Base-by-base conservation (phyloP, 768 basidiomycete species). In the Mycena albidolilacea region DNA sequence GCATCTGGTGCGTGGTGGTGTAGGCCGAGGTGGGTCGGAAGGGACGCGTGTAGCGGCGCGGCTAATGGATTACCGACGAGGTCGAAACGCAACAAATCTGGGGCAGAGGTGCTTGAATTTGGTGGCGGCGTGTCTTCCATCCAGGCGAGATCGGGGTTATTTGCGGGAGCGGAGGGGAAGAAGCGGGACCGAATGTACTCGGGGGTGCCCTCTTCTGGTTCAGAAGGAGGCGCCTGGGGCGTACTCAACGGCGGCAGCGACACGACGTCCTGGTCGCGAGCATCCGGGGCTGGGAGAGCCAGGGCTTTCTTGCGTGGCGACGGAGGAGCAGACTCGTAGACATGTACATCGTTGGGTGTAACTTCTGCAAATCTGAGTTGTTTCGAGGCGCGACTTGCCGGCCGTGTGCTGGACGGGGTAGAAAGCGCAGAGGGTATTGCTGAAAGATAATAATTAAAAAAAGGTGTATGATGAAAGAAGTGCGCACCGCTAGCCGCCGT, bases 1-100 rank as follows among this genome's bases (percentile, higher is more conserved):
- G 85, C 82, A 1, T 92, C 89, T 67, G 95, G 91, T 0, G 96
- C 92, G 78, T 97, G 97, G 79, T 98, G 97, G 81, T 98, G 96
- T 4, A 97, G 85, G 5, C 97, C 97, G 7, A 96, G 87, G 82
- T 96, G 92, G 0, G 94, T 92, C 2, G 96, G 96, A 3, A 97
- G 85, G 1, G 85, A 85, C 0, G 85, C 80, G 3, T 90, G 88
- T 3, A 91, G 77, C 3, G 85, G 78, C 0, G 84, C 70, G 1
- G 94, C 85, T n/a, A 97, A 92, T 0, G 90, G 89, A 11, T 82
- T 85, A 8, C 96, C 96, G 0, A 88, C 85, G 2, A 97, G 88
- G 80, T 97, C 94, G 78, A 96, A 97, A 1, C 94, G 91, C 39
- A 88, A 88, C 73, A 88, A 89, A 48, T 78, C 76, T 5, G 82